Evolutionary conservation across 306 rosid species (phyloP).

Genomic region (Lablab purpureus): DNA sequence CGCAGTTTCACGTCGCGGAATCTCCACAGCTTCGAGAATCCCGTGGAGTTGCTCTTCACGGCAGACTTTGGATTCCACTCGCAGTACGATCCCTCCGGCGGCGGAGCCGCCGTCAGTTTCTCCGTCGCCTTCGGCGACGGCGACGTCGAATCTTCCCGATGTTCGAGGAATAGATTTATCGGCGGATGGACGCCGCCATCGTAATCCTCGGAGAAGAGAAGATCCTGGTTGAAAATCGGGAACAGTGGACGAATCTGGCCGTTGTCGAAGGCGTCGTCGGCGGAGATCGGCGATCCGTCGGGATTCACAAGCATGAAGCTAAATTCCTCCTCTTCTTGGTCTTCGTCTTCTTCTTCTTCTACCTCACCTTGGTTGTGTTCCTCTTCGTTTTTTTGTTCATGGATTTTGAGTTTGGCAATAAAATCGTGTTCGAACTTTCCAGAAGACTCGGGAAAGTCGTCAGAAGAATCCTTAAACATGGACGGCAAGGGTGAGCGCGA

Average conservation of each 20-base stretch:
- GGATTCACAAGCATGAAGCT: conserved; percentile 64
- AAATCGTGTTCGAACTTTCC: conserved; percentile 53
- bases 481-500: conserved; percentile 31
- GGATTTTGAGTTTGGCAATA: conserved; percentile 41
- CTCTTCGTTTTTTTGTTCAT: conserved; percentile 26
- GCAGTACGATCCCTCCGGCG: conserved; percentile 66
- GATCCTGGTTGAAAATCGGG: conserved; percentile 71
- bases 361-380: not conserved
- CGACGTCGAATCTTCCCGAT: conserved; percentile 32
- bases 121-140: conserved; percentile 9
- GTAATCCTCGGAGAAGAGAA: conserved; percentile 50
- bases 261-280: conserved; percentile 73
- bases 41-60: conserved; percentile 84
- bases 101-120: not conserved
- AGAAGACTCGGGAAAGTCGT: conserved; percentile 34
- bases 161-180: conserved; percentile 61
- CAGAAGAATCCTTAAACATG: conserved; percentile 18
- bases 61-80: conserved; percentile 65
- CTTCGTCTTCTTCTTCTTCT: not conserved
- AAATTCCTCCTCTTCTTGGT: conserved; percentile 63
- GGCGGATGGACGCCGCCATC: conserved; percentile 54
- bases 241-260: conserved; percentile 79
- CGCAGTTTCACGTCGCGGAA: conserved; percentile 66
- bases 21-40: conserved; percentile 80
- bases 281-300: conserved; percentile 66